Conservation (phyloP, 2,329 filamentous ascomycete species). For the Aureobasidium pullulans region DNA sequence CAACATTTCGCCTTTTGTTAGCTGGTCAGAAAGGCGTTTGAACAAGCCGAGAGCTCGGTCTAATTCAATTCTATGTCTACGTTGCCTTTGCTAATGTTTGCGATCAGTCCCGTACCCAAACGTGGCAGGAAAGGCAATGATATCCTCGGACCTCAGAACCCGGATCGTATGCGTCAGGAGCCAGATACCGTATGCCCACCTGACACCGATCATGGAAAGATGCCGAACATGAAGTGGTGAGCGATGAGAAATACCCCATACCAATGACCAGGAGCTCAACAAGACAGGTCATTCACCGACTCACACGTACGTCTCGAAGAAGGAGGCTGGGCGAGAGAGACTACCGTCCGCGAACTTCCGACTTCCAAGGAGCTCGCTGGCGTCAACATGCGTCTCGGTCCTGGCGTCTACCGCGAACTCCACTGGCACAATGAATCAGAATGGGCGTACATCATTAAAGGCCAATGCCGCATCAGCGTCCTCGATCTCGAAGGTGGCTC, state of each 20-base stretch:
- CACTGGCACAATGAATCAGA: conserved; percentile 72
- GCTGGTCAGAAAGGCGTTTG: too few species aligned
- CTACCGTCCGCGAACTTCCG: conserved; percentile 57
- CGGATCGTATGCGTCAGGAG: conserved; percentile 58
- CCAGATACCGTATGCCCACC: conserved; percentile 66
- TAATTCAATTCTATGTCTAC: too few species aligned
- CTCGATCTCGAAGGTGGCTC: conserved; percentile 68
- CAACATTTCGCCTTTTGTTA: too few species aligned
- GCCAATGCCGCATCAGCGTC: conserved; percentile 62
- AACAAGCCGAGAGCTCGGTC: too few species aligned
- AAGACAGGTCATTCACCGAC: conserved; percentile 34
- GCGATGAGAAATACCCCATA: conserved; percentile 21
- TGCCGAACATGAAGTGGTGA: conserved; percentile 64
- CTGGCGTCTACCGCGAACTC: conserved; percentile 66
- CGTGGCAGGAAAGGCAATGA: conserved; percentile 58
- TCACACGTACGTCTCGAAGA: conserved; percentile 51
- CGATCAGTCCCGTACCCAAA: conserved; percentile 48
- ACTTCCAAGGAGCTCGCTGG: conserved; percentile 64
- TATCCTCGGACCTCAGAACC: conserved; percentile 64
- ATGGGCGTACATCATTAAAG: conserved; percentile 25
- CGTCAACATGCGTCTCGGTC: conserved; percentile 70
- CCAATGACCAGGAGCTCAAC: neutral
- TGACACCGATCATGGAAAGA: conserved; percentile 62
- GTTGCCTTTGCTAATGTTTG: too few species aligned
- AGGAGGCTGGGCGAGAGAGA: conserved; percentile 70